Evolutionary conservation across 371 early-diverging fungal genomes (phyloP), one percentile per base, ranked within the genome.

Genomic region (Umbelopsis sp.): DNA sequence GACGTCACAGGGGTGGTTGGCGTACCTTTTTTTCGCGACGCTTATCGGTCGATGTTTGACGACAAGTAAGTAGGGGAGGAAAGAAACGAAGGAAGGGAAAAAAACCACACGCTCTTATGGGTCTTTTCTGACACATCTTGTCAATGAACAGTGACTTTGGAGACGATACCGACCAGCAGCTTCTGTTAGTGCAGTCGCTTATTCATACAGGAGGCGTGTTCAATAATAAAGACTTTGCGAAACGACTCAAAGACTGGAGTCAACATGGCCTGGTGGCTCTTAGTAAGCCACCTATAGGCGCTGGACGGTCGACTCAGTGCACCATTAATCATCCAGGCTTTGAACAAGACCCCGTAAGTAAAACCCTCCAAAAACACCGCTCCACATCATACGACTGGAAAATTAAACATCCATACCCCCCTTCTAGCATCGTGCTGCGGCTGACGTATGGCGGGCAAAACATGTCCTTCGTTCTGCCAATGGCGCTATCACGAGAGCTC

Each of bases 151-250:
- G 87, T 73, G 89, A 88, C 53, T 91, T 84, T 71, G 88, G 91
- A 6, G 89, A 87, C 65, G 90, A 92, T 70, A 85, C 88, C 37
- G 92, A 92, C 63, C 92, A 92, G 57, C 69, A 79, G 62, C 68
- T 92, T 10, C 71, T 90, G 32, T 64, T 92, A 16, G 76, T 87
- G 37, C 80, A 85, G 46, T 78, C 89, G 8, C 65, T 89, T 24
- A 73, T 84, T 14, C 79, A 82, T 46, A 75, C 75, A 38, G 81
- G 81, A 66, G 89, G 87, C 1, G 66, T 76, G 4, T 85, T 91
- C 38, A 78, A 87, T 46, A 69, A 74, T 11, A 75, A 76, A 63
- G 78, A 84, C 24, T 89, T 86, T 71, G 82, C 88, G 8, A 69
- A 69, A 50, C 68, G 82, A 64, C 73, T 90, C 37, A 71, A 72